Conservation (phyloP, 2,329 filamentous ascomycete genomes). For the Cephalotrichum gorgonifer region DNA sequence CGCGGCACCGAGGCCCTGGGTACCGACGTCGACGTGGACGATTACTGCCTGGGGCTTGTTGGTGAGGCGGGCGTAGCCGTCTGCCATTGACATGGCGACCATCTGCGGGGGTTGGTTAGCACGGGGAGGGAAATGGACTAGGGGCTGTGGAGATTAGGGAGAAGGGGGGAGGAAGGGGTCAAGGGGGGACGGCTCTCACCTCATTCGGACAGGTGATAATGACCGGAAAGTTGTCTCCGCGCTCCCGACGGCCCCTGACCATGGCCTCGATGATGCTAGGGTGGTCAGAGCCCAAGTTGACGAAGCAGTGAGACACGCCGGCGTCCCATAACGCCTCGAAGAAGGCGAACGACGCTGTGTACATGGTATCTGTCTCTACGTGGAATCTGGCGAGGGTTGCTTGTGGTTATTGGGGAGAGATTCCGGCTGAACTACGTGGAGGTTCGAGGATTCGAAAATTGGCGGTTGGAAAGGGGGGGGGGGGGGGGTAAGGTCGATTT, state of each 20-base stretch:
- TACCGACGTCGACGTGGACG: slow-evolving; percentile 74
- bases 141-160: neutral
- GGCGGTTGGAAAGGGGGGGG: too few relatives aligned
- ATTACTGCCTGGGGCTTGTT: slow-evolving; percentile 67
- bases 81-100: slow-evolving; percentile 77
- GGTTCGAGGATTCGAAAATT: too few relatives aligned
- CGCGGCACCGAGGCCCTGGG: slow-evolving; percentile 66
- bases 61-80: slow-evolving; percentile 66
- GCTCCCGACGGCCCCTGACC: slow-evolving; percentile 62
- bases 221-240: slow-evolving; percentile 52
- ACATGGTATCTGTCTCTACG: too few relatives aligned
- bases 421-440: too few relatives aligned
- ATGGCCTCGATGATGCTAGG: slow-evolving; percentile 74
- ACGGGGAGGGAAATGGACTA: neutral
- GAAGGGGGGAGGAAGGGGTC: neutral
- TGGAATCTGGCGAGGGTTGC: too few relatives aligned
- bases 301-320: slow-evolving; percentile 48
- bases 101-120: slow-evolving; percentile 39
- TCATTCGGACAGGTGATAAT: slow-evolving; percentile 77
- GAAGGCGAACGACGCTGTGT: slow-evolving; percentile 72
- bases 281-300: slow-evolving; percentile 62
- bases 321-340: slow-evolving; percentile 73
- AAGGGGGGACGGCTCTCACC: slow-evolving; percentile 28
- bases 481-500: too few relatives aligned
- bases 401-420: too few relatives aligned